These are phyloP conservation scores for Phytophthora colocasiae DNA, from an alignment of 352 stramenopile genomes.

Conservation along the genomic window DNA sequence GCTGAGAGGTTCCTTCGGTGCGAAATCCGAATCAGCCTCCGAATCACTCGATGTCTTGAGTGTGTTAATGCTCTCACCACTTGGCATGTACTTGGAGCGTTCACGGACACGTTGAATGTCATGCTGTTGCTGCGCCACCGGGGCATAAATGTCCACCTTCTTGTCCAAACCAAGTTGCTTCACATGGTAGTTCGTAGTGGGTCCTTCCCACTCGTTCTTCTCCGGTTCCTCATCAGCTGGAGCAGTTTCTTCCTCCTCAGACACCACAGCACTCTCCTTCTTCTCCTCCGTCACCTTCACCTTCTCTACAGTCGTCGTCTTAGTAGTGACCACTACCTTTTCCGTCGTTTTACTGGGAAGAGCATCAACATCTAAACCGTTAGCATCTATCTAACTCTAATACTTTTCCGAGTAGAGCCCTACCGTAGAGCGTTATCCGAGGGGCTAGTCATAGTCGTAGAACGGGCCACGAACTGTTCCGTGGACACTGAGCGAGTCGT, in stretches of 20 bases:
- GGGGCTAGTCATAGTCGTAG: conserved; percentile 24
- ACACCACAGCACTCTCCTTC: conserved; percentile 1
- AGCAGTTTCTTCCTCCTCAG: conserved; percentile 4
- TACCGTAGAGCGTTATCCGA: conserved; percentile 22
- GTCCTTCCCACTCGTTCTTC: conserved; percentile 51
- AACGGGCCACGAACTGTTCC: conserved; percentile 38
- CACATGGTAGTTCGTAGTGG: conserved; percentile 79
- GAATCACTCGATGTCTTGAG: conserved; percentile 56
- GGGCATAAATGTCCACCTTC: conserved; percentile 85
- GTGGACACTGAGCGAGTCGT: conserved; percentile 35
- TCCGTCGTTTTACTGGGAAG: conserved; percentile 30
- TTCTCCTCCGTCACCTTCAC: conserved; percentile 20
- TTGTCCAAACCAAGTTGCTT: conserved; percentile 81
- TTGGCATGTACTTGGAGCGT: conserved; percentile 58
- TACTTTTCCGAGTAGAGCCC: conserved; percentile 1
- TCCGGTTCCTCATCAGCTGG: conserved; percentile 19
- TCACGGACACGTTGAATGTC: conserved; percentile 71
- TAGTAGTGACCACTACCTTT: conserved; percentile 12
- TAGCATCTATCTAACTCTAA: conserved; percentile 4
- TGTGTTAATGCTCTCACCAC: conserved; percentile 32
- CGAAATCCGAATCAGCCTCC: conserved; percentile 72
- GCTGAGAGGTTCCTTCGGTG: conserved; percentile 31
- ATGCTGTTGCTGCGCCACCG: conserved; percentile 66
- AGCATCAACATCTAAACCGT: conserved; percentile 11
- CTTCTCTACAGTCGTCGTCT: conserved; percentile 13